Conservation (phyloP, 2,329 filamentous ascomycete genomes). For the Tolypocladium tropicale region DNA sequence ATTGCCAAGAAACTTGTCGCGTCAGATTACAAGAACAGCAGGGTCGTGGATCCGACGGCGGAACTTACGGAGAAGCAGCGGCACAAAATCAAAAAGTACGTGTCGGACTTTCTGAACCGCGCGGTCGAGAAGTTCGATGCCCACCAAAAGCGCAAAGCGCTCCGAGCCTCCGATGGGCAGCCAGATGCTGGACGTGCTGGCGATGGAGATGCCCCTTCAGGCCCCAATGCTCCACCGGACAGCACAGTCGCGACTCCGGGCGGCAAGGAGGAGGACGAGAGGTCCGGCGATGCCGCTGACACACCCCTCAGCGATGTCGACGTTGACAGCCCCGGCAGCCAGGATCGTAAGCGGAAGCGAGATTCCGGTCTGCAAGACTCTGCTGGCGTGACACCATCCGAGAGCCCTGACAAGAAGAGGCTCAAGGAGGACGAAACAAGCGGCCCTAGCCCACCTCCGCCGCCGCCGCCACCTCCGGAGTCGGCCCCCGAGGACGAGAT, state of each 20-base stretch:
- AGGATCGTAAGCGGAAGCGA: constrained; percentile 57
- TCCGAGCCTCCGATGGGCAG: constrained; percentile 2
- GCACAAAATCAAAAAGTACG: constrained; percentile 73
- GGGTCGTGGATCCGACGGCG: constrained; percentile 71
- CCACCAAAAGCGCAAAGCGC: constrained; percentile 48
- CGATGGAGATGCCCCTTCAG: constrained; percentile 7
- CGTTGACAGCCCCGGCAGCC: constrained; percentile 31
- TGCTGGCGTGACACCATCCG: constrained; percentile 37
- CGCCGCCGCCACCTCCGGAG: constrained; percentile 35
- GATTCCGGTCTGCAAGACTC: constrained; percentile 26
- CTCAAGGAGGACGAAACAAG: constrained; percentile 36
- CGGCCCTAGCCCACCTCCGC: constrained; percentile 30
- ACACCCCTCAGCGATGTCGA: constrained; percentile 31
- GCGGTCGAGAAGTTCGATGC: constrained; percentile 66
- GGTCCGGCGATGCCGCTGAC: constrained; percentile 21
- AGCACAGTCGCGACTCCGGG: constrained; percentile 7
- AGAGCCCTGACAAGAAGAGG: constrained; percentile 45
- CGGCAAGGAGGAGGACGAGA: background rate
- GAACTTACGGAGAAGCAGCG: constrained; percentile 64
- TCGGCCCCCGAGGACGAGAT: constrained; percentile 23
- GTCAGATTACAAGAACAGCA: constrained; percentile 81
- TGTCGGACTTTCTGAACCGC: constrained; percentile 78
- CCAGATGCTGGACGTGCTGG: background rate
- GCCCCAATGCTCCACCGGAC: background rate
- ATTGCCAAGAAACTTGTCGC: constrained; percentile 82